phyloP scores from a whole-genome alignment of 2,329 filamentous ascomycete species.

The Hymenoscyphus salicellus region DNA sequence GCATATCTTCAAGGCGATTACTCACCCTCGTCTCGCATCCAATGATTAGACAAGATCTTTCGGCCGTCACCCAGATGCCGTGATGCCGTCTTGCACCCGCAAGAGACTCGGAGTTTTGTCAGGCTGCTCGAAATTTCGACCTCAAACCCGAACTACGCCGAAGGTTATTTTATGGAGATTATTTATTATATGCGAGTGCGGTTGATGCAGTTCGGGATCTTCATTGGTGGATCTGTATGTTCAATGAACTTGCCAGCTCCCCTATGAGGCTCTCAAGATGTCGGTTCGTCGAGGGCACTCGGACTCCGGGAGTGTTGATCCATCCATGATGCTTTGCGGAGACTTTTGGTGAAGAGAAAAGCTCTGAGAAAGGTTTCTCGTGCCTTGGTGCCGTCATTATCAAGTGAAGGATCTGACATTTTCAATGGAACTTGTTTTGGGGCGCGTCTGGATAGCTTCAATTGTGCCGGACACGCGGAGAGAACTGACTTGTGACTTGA shows the following conservation, averaged over 20 bases:
- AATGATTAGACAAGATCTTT: background rate
- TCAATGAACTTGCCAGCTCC: background rate
- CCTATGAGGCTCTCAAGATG: background rate
- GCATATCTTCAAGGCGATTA: background rate
- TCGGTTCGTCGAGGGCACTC: background rate
- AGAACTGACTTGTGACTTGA: background rate
- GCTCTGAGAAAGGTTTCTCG: background rate
- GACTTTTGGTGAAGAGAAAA: background rate
- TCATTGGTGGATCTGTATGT: background rate
- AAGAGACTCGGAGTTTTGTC: background rate
- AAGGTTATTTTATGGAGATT: background rate
- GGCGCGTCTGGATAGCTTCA: background rate
- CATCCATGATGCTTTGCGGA: background rate
- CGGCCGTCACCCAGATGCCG: background rate
- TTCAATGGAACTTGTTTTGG: background rate
- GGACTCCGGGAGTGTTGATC: background rate
- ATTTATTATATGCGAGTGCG: background rate
- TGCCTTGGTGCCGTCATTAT: background rate
- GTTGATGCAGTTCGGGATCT: background rate
- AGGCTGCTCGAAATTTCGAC: background rate
- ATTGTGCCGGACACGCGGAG: background rate
- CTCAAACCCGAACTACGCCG: background rate
- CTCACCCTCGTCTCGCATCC: background rate
- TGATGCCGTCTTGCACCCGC: background rate
- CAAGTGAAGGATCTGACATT: background rate